Conservation (phyloP, 2,329 filamentous ascomycete species). For the Trichophyton schoenleinii region DNA sequence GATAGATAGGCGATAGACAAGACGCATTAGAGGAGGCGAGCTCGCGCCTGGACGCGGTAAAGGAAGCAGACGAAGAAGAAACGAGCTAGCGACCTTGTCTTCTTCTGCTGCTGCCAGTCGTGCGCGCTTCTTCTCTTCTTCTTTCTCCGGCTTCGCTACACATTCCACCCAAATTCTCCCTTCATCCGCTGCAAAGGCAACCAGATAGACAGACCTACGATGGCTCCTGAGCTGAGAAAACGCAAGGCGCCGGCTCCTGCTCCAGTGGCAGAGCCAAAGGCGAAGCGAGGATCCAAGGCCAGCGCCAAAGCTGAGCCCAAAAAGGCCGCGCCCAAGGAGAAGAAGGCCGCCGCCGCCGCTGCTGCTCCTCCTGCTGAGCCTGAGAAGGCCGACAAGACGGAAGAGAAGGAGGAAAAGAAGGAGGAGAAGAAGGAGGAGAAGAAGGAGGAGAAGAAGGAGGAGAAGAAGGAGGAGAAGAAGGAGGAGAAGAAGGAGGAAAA, state of each 20-base stretch:
- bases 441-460: conserved; percentile 7
- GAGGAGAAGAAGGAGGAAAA: not conserved
- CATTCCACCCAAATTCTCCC: not conserved
- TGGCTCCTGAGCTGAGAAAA: conserved; percentile 47
- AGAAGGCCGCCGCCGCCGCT: conserved; percentile 14
- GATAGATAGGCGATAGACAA: not conserved
- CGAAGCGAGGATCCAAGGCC: conserved; percentile 20
- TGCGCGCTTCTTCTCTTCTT: not conserved
- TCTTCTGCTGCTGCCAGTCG: not conserved
- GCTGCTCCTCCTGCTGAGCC: not conserved
- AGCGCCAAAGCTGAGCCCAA: conserved; percentile 12
- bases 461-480: conserved; percentile 11
- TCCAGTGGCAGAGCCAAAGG: conserved; percentile 37
- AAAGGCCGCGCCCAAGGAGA: conserved; percentile 21
- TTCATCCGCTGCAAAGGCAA: not conserved
- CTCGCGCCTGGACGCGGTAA: not conserved
- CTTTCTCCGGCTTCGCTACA: conserved; percentile 6
- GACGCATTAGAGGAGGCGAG: no score
- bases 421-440: conserved; percentile 7
- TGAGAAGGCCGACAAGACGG: not conserved
- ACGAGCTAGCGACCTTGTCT: conserved; percentile 1
- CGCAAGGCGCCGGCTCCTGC: conserved; percentile 42
- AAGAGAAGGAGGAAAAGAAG: not conserved
- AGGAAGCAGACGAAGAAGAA: not conserved
- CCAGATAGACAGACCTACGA: not conserved